phyloP scores from a whole-genome alignment of 306 rosid species.

The Castanospermum australe region DNA sequence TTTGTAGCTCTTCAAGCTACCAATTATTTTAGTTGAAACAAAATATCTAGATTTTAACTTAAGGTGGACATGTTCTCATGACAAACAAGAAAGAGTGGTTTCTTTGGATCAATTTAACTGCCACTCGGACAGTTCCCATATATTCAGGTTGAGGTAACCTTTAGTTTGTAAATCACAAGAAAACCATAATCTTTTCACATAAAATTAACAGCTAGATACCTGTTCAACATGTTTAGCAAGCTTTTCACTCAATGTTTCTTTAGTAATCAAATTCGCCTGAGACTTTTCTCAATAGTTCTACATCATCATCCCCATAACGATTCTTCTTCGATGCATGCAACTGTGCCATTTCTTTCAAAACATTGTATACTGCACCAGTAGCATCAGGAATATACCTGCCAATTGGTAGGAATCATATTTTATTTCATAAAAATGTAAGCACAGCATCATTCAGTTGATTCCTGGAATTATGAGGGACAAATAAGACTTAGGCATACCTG shows the following conservation, averaged over 20 bases:
- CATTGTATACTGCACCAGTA: slow-evolving; percentile 61
- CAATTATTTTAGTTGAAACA: background rate
- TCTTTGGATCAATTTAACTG: slow-evolving; percentile 4
- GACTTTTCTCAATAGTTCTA: slow-evolving; percentile 61
- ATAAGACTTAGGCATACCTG: slow-evolving; percentile 43
- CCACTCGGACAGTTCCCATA: slow-evolving; percentile 9
- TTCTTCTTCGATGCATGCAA: slow-evolving; percentile 63
- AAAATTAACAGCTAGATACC: slow-evolving; percentile 44
- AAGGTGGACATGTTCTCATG: background rate
- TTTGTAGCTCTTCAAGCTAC: background rate
- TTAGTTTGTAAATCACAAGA: background rate
- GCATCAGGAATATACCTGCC: slow-evolving; percentile 87
- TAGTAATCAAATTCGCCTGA: slow-evolving; percentile 63
- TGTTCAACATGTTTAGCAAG: slow-evolving; percentile 90
- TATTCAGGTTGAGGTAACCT: slow-evolving; percentile 9
- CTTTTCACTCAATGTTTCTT: slow-evolving; percentile 70
- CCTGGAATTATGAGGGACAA: slow-evolving; percentile 18
- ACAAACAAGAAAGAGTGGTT: slow-evolving; percentile 14
- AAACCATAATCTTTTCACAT: background rate
- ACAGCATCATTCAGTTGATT: slow-evolving; percentile 8
- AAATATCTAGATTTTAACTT: slow-evolving; percentile 20
- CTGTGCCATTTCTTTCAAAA: slow-evolving; percentile 61
- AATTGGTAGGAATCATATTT: slow-evolving; percentile 25
- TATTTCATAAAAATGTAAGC: slow-evolving; percentile 12
- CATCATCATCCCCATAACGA: slow-evolving; percentile 51